These are phyloP conservation scores for Protomyces lactucae-debilis DNA, from an alignment of 1,139 yeast species.

Conservation along the genomic window DNA sequence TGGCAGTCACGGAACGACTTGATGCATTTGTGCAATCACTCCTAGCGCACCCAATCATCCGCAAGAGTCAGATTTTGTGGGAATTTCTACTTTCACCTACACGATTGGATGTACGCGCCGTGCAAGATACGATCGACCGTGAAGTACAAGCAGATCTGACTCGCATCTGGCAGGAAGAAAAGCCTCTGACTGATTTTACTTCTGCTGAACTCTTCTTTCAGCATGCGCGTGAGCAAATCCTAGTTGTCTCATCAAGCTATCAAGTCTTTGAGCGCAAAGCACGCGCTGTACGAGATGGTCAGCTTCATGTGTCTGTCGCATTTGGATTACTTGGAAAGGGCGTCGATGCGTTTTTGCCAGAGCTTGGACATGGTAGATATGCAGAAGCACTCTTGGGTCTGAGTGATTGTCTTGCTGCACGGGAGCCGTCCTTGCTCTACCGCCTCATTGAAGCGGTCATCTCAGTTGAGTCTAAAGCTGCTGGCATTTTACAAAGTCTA, in stretches of 20 bases:
- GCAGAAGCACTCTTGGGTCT: background rate
- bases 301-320: conserved; percentile 14
- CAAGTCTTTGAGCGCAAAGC: conserved; percentile 14
- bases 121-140: conserved; percentile 2
- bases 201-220: conserved; percentile 12
- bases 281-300: conserved; percentile 17
- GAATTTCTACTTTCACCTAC: conserved; percentile 46
- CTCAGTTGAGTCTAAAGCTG: conserved; percentile 2
- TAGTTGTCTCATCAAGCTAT: conserved; percentile 19
- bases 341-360: background rate
- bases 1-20: conserved; percentile 48
- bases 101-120: conserved; percentile 29
- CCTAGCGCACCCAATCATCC: conserved; percentile 39
- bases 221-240: conserved; percentile 20
- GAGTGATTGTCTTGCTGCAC: conserved; percentile 7
- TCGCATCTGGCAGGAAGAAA: conserved; percentile 14
- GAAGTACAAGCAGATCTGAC: background rate
- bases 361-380: background rate
- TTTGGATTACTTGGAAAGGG: conserved; percentile 10
- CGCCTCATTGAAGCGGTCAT: conserved; percentile 11
- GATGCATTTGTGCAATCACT: conserved; percentile 48
- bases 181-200: background rate
- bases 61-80: conserved; percentile 44
- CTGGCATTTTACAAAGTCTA: conserved; percentile 14
- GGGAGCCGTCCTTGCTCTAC: conserved; percentile 17